Base-by-base conservation (phyloP, 495 filamentous ascomycete genomes). In the Sabuloglossum arenarium region DNA sequence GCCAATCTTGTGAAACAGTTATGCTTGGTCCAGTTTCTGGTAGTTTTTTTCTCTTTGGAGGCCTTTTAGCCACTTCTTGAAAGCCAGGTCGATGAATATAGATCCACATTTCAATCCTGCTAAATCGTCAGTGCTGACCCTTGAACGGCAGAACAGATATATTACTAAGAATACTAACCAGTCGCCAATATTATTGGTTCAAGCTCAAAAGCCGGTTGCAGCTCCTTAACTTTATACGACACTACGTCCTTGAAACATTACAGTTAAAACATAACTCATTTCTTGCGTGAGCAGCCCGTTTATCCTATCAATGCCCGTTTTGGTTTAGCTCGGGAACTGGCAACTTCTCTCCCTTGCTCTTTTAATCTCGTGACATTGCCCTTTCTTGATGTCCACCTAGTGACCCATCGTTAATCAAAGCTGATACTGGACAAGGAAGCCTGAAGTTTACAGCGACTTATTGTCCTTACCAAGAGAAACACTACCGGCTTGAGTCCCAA, bases 1-100 rank as follows among this genome's bases (percentile, higher is more conserved):
- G 14, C 28, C 39, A 21, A 61, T 61, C 30, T 57, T 57, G 30
- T 49, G 51, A n/a, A 19, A 23, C 6, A 21, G n/a, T 19, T 43
- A n/a, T 43, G 4, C 12, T 43, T 19, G 39, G 39, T 43, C 39
- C 21, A 43, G 39, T 21, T 21, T 19, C n/a, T 43, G 39, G 39
- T 43, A 43, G 19, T 43, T 5, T 43, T 43, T 43, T 39, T 21
- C 16, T 28, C 25, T 21, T 24, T 27, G 29, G 21, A 58, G 28
- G 29, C 14, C 47, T 54, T 10, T 43, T 43, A 43, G n/a, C 39
- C 39, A 43, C 19, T 5, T 43, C 39, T 43, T 43, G 39, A 43
- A 43, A 43, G 39, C 39, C n/a, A 43, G 16, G n/a, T 43, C 39
- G 39, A 43, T 43, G 39, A 43, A 43, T 21, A 43, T 43, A 21